Evolutionary conservation across 176 grass and related monocot species (phyloP).

Genomic region (Oropetium thomaeum): DNA sequence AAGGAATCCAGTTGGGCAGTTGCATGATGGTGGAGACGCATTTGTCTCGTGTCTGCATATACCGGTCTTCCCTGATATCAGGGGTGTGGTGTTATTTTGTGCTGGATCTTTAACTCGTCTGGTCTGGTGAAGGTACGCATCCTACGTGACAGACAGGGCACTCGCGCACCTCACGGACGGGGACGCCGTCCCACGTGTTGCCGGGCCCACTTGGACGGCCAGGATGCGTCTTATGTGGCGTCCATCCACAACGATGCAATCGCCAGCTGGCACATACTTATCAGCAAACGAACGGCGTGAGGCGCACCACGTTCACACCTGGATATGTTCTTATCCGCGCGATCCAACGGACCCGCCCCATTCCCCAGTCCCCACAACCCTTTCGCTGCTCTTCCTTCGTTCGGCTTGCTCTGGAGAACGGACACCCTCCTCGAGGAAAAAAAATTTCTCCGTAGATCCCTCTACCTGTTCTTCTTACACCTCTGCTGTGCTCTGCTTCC

Average conservation of each 20-base stretch:
- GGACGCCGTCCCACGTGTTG: slow-evolving; percentile 39
- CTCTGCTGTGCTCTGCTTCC: slow-evolving; percentile 17
- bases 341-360: slow-evolving; percentile 57
- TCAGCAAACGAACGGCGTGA: slow-evolving; percentile 42
- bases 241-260: background rate
- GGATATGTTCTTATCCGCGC: slow-evolving; percentile 56
- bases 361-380: slow-evolving; percentile 26
- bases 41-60: background rate
- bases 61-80: background rate
- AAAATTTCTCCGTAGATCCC: background rate
- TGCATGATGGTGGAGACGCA: background rate
- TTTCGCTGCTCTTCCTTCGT: background rate
- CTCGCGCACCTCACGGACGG: background rate
- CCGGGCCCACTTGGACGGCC: slow-evolving; percentile 15
- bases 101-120: background rate
- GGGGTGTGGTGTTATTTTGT: too few species aligned
- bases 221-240: slow-evolving; percentile 36
- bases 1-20: background rate
- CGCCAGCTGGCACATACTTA: slow-evolving; percentile 47
- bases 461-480: background rate
- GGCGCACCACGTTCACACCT: slow-evolving; percentile 33
- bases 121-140: slow-evolving; percentile 1
- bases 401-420: background rate
- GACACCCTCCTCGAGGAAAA: background rate
- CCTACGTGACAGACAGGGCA: slow-evolving; percentile 24